phyloP scores from a whole-genome alignment of 2,329 filamentous ascomycete species.

The Cadophora sp. region DNA sequence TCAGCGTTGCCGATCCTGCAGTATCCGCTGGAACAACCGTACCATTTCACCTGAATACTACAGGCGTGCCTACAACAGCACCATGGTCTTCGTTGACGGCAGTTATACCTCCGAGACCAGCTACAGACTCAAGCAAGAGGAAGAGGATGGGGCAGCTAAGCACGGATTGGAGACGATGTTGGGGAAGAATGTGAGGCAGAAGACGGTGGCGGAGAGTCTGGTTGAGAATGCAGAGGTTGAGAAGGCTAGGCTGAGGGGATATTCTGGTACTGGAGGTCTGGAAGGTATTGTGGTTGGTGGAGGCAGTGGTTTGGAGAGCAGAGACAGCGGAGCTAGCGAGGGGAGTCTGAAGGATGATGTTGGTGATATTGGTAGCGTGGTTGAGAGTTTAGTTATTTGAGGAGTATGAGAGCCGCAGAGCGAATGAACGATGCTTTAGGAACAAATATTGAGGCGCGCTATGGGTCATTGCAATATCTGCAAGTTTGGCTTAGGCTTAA shows the following conservation, averaged over 20 bases:
- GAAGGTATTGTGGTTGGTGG: background rate
- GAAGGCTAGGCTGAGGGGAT: background rate
- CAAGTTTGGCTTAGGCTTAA: background rate
- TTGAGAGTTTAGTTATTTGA: background rate
- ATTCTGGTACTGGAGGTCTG: background rate
- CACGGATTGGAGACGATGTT: background rate
- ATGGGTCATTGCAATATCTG: background rate
- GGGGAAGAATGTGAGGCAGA: background rate
- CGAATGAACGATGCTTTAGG: background rate
- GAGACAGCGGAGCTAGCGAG: background rate
- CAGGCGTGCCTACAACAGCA: background rate
- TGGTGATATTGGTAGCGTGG: background rate
- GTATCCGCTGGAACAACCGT: background rate
- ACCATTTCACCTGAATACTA: background rate
- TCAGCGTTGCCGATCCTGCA: background rate
- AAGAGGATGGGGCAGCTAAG: background rate
- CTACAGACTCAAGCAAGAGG: background rate
- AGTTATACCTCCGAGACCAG: background rate
- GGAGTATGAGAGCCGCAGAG: background rate
- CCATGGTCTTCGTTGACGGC: background rate
- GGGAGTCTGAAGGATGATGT: background rate
- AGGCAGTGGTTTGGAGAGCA: background rate
- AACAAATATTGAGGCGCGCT: background rate
- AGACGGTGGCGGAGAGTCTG: background rate
- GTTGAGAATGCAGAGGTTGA: constrained; percentile 8